Conservation (phyloP, 2,329 filamentous ascomycete species). For the Xylaria hypoxylon region DNA sequence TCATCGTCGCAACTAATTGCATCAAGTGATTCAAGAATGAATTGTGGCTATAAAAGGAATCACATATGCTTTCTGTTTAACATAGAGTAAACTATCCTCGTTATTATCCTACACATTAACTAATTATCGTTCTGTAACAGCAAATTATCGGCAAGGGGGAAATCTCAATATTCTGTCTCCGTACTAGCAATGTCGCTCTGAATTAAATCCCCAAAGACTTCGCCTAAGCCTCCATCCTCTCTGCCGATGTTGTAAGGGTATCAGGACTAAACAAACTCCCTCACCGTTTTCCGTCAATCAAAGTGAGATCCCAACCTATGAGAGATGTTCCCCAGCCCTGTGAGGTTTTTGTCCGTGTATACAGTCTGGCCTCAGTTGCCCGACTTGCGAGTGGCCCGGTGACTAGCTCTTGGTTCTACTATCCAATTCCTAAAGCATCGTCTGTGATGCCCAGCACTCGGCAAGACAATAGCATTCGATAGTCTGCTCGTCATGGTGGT, state of each 20-base stretch:
- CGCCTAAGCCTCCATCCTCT: neutral
- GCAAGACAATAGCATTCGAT: conserved; percentile 37
- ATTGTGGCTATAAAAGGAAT: neutral
- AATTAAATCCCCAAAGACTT: neutral
- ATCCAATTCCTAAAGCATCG: neutral
- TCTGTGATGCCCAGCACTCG: conserved; percentile 34
- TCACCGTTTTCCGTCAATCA: neutral
- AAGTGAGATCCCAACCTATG: neutral
- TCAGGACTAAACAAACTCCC: neutral
- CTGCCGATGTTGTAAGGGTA: neutral
- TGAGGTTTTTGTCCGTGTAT: neutral
- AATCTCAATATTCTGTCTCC: neutral
- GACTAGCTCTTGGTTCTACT: neutral
- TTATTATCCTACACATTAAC: conserved; percentile 15
- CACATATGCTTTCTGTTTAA: neutral
- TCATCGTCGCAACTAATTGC: neutral
- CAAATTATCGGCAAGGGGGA: neutral
- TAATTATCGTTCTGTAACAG: neutral
- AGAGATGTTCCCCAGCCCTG: neutral
- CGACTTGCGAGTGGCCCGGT: neutral
- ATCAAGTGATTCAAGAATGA: neutral
- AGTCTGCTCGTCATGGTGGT: conserved; percentile 15
- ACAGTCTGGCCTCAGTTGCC: neutral
- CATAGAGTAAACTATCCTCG: neutral
- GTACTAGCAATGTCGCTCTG: neutral